Base-by-base conservation (phyloP, 2,329 filamentous ascomycete genomes). In the Pyrenophora tritici-repentis region DNA sequence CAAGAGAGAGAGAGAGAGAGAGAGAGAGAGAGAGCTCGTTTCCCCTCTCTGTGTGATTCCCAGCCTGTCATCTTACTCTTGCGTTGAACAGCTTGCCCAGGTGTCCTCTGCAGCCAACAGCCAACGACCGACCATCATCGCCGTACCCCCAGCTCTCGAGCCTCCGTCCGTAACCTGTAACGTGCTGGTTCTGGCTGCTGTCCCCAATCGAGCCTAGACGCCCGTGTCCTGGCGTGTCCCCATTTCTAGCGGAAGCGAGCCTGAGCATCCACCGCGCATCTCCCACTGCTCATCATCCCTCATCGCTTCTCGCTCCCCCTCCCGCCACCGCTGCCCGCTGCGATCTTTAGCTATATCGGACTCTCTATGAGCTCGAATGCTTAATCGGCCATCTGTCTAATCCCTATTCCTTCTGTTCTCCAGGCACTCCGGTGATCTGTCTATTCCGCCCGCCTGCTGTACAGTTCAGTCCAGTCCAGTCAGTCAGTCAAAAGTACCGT, bases 351-450 rank as follows among this genome's bases (percentile, higher is more conserved):
- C 58, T 54, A 54, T 47, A 48, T 46, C 45, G 54, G 55, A 50
- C 51, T 43, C 50, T 54, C 56, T 33, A 64, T 66, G 67, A 65
- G 64, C 64, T 56, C 63, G 55, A 44, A 58, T 60, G 59, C 59
- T 56, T 67, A 65, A 59, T 65, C 58, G 55, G 58, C 58, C 58
- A 57, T 56, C 57, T 59, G 65, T 61, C 47, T 71, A 73, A 72
- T 72, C 70, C 70, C 41, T 63, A 62, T 68, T 70, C 65, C 61
- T 72, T 72, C 58, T 56, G 43, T 70, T 71, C 70, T 73, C 71
- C 71, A 73, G 65, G 58, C 63, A 57, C 63, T 47, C 47, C 44
- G 40, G 63, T 63, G 65, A 61, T 66, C 65, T 73, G 70, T 73
- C 66, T 73, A 73, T 73, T 73, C 61, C 59, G 54, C 53, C 65